Base-by-base conservation (phyloP, 768 basidiomycete species). In the Collybia nuda region DNA sequence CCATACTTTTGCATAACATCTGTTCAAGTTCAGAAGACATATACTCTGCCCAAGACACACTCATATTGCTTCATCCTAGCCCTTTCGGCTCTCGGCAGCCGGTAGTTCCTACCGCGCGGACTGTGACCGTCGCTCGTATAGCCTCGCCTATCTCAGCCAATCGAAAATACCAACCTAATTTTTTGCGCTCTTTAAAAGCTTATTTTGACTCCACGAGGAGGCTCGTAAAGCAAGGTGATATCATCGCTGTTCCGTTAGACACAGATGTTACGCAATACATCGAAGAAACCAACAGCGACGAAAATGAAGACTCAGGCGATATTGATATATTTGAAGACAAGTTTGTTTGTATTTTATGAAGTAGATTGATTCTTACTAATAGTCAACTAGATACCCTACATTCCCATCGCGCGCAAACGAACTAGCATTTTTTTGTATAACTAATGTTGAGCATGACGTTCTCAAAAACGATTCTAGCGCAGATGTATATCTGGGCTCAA, bases 91-190 rank as follows among this genome's bases (percentile, higher is more conserved):
- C 79, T 8, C 68, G 71, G 5, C 67, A 72, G 47, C 85, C 85
- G 23, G 66, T 75, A 6, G 71, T 93, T 23, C 91, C 93, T 2
- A 79, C 68, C 17, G 93, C 93, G 6, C 73, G 70, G 47, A 71
- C 80, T 1, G 68, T 95, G 18, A 89, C 87, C 1, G 72, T 97
- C 45, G 88, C 91, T 1, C 82, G 90, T n/a, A 74, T 97, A 6
- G 82, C 88, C 0, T 90, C 91, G 0, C 85, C 90, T 1, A 67
- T 84, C 48, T 83, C 89, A 1, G 82, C 76, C 11, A 80, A 82
- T 62, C 81, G 82, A 38, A 63, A 68, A 26, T 86, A 87, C 60
- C 88, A 93, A 60, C 60, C 73, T 0, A 60, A 81, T 5, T 84
- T 87, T 59, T 61, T 91, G 19, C 69, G 72, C 17, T 79, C 81